These are phyloP conservation scores for Hypoxylon sp. DNA, from an alignment of 2,329 filamentous ascomycete species.

Conservation along the genomic window DNA sequence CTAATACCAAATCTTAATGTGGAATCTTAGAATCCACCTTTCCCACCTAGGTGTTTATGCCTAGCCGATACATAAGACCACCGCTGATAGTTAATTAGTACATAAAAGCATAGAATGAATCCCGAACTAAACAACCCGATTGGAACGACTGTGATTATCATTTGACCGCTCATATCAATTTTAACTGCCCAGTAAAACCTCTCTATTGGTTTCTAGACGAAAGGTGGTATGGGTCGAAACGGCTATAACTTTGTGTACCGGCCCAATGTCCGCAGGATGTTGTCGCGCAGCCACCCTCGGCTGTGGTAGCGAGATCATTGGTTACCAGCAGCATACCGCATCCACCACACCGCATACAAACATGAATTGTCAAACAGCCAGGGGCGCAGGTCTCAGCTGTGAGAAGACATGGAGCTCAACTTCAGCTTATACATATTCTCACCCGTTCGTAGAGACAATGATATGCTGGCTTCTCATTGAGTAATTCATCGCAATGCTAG, in stretches of 20 bases:
- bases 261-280: no score
- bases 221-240: neutral
- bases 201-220: neutral
- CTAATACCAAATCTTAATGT: neutral
- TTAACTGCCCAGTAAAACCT: neutral
- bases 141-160: neutral
- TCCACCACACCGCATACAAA: neutral
- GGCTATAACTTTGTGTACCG: neutral
- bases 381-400: neutral
- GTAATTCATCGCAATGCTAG: conserved; percentile 6
- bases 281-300: neutral
- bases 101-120: neutral
- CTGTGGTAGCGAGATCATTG: conserved; percentile 19
- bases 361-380: neutral
- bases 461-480: neutral
- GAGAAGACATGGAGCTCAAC: neutral
- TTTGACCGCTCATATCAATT: neutral
- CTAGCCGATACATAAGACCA: neutral
- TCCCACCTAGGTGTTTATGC: no score
- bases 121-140: neutral
- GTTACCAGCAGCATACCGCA: conserved; percentile 13
- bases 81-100: neutral
- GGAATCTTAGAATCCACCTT: neutral
- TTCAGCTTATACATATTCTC: neutral
- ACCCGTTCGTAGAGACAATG: neutral